These are phyloP conservation scores for Ceratocystis diversiconidia DNA, from an alignment of 2,329 filamentous ascomycete genomes.

Conservation along the genomic window DNA sequence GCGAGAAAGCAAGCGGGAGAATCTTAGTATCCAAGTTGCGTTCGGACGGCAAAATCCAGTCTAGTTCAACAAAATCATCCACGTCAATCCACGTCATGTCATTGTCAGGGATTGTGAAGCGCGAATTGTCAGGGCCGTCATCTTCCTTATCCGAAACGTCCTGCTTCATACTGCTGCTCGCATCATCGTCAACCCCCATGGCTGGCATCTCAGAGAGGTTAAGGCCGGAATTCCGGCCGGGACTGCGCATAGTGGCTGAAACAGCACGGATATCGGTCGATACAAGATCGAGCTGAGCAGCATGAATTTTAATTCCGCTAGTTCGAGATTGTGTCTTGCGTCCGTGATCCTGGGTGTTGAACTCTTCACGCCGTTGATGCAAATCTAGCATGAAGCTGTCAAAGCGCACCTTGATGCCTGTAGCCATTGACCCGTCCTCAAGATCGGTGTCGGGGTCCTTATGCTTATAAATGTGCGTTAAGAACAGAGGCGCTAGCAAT, in stretches of 20 bases:
- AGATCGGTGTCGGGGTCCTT: constrained; percentile 82
- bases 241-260: constrained; percentile 70
- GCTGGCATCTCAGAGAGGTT: background rate
- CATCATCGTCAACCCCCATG: constrained; percentile 10
- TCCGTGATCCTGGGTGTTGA: constrained; percentile 66
- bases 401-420: constrained; percentile 87
- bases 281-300: constrained; percentile 82
- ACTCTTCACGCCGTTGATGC: constrained; percentile 85
- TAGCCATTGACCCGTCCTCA: constrained; percentile 67
- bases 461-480: constrained; percentile 97
- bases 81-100: constrained; percentile 97
- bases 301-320: constrained; percentile 88
- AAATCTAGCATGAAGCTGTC: constrained; percentile 97
- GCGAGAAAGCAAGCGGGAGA: constrained; percentile 76
- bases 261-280: constrained; percentile 86
- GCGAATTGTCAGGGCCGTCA: constrained; percentile 56
- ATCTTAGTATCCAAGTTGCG: constrained; percentile 90
- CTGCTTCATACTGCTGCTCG: constrained; percentile 10
- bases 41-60: constrained; percentile 86
- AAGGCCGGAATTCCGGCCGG: background rate
- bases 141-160: constrained; percentile 31
- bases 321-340: constrained; percentile 65
- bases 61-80: constrained; percentile 97
- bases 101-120: constrained; percentile 89
- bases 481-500: constrained; percentile 77